Base-by-base conservation (phyloP, 23 red algal species). In the Cyanidioschyzon merolae region DNA sequence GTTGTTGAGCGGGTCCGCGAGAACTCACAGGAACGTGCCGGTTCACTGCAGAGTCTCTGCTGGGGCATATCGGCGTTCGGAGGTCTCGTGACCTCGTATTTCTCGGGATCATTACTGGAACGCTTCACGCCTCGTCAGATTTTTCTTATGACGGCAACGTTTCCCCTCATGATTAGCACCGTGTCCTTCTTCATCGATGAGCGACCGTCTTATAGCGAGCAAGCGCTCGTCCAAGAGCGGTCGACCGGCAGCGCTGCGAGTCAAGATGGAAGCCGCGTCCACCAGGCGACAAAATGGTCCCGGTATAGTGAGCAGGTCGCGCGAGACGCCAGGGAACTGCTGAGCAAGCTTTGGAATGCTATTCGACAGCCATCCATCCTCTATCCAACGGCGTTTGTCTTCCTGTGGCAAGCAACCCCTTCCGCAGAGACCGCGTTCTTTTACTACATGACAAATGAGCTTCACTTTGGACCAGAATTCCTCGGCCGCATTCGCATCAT, bases 351-450 rank as follows among this genome's bases (percentile, higher is more conserved):
- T 26, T 90, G 84, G 84, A 59, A 71, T 34, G 87, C 92, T 21
- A 45, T 96, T 2, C 39, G 76, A 24, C 74, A 90, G 63, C 83
- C 77, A 0, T 58, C 40, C 25, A 83, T 96, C 17, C 89, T 79
- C 71, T 40, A 86, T 29, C 92, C 92, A 3, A 77, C 83, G 1
- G 75, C 57, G 39, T 96, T 96, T 38, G 59, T 96, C 24, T 90
- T 96, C 16, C 68, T 82, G 74, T 96, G 92, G 92, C 92, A 96
- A 68, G 79, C 83, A 30, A 96, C 92, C 0, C 92, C 92, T 35
- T 82, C 75, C n/a, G 39, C 92, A 3, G 92, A 96, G 38, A 80
- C 92, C 25, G 83, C 92, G 16, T 37, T 96, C 34, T 90, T 96
- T 76, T 96, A 87, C 58, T 96, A 89, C 68, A 40, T 82, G 25